A percentile compares a stretch with the other conserved stretches of the same genome.
Evolutionary conservation across 1,284 basidiomycete species (phyloP).

Genomic region (Fomes fomentarius): DNA sequence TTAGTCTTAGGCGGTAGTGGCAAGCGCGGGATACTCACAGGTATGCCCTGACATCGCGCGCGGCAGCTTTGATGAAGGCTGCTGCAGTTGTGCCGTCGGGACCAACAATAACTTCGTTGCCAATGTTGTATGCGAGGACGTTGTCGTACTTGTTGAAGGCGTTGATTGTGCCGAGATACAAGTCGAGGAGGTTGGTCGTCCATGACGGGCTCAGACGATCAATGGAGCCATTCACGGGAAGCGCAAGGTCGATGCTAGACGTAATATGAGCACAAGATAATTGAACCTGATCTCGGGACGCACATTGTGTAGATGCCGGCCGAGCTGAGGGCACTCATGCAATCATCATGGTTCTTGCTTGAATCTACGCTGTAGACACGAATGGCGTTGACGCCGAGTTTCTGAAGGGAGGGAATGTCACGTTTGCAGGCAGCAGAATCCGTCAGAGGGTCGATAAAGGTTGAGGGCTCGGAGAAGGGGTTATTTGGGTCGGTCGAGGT

Average conservation of each 20-base stretch:
- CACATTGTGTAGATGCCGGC: constrained; percentile 91
- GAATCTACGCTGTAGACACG: constrained; percentile 88
- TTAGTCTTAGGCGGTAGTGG: neutral
- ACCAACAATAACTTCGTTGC: constrained; percentile 83
- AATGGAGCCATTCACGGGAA: constrained; percentile 88
- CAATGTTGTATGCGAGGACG: constrained; percentile 83
- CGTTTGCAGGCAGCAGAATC: constrained; percentile 71
- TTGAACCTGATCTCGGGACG: constrained; percentile 32
- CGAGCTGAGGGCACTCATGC: constrained; percentile 78
- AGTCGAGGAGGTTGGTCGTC: constrained; percentile 82
- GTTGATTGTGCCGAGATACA: constrained; percentile 81
- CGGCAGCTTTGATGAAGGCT: constrained; percentile 89
- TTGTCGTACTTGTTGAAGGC: constrained; percentile 85
- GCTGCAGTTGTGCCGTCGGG: constrained; percentile 64
- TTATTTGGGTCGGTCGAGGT: constrained; percentile 53
- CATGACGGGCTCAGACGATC: constrained; percentile 78
- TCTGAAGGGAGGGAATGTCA: constrained; percentile 77
- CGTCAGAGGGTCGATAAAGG: constrained; percentile 78
- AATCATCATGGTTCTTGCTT: constrained; percentile 80
- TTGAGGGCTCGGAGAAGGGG: constrained; percentile 79
- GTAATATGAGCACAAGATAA: neutral
- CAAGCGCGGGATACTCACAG: constrained; percentile 46
- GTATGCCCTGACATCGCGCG: constrained; percentile 87
- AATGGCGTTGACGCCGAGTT: constrained; percentile 74
- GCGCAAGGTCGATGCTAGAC: constrained; percentile 77